These are phyloP conservation scores for Melampsora occidentalis DNA, from an alignment of 1,284 basidiomycete genomes.

Conservation along the genomic window DNA sequence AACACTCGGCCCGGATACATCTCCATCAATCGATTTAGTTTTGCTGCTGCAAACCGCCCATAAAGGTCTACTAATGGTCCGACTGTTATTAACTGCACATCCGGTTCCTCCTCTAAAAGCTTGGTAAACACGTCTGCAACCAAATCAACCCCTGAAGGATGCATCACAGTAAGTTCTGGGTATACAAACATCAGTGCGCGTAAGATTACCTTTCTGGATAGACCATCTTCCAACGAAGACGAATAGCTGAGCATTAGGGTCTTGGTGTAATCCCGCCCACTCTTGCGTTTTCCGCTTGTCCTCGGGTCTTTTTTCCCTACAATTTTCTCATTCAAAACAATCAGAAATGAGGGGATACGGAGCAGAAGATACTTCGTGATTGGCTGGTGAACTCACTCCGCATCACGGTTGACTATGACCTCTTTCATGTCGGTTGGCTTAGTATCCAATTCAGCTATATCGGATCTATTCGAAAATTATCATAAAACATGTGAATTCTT, in stretches of 20 bases:
- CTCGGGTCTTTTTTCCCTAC: slow-evolving; percentile 71
- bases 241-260: slow-evolving; percentile 80
- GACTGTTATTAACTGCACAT: slow-evolving; percentile 79
- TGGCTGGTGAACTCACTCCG: slow-evolving; percentile 58
- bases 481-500: slow-evolving; percentile 7
- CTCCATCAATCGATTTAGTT: slow-evolving; percentile 84
- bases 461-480: slow-evolving; percentile 56
- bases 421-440: slow-evolving; percentile 68
- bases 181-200: too few relatives aligned
- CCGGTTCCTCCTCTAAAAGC: slow-evolving; percentile 76
- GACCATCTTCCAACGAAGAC: slow-evolving; percentile 96
- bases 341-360: too few relatives aligned
- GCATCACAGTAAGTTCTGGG: too few relatives aligned
- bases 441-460: slow-evolving; percentile 84
- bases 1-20: slow-evolving; percentile 85
- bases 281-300: slow-evolving; percentile 84
- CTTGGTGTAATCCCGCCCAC: slow-evolving; percentile 85
- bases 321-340: too few relatives aligned
- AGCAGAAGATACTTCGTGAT: too few relatives aligned
- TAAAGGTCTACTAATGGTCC: slow-evolving; percentile 91
- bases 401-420: slow-evolving; percentile 70
- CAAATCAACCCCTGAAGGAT: slow-evolving; percentile 64
- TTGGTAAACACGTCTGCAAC: slow-evolving; percentile 89
- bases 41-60: slow-evolving; percentile 87
- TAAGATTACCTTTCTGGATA: slow-evolving; percentile 67